phyloP scores from a whole-genome alignment of 768 basidiomycete species.

The Suillus brevipes region DNA sequence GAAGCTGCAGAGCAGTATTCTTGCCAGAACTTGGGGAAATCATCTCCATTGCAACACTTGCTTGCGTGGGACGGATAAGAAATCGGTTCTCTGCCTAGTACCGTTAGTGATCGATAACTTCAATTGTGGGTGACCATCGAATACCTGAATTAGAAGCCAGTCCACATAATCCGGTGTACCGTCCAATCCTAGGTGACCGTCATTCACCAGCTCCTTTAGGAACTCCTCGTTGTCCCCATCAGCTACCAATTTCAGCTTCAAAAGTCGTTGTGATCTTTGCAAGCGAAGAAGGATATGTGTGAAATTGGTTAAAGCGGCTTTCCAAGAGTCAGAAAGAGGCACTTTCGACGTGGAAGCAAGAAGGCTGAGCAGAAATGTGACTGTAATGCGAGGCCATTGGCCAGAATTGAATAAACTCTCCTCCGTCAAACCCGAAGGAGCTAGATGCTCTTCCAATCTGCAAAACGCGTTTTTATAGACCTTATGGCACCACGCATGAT shows the following conservation, averaged over 20 bases:
- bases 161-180: slow-evolving; percentile 14
- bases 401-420: slow-evolving; percentile 16
- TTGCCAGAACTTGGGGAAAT: slow-evolving; percentile 24
- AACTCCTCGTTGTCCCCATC: slow-evolving; percentile 15
- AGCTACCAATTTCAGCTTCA: slow-evolving; percentile 17
- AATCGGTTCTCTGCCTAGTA: slow-evolving; percentile 29
- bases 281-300: slow-evolving; percentile 29
- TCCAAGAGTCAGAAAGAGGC: slow-evolving; percentile 27
- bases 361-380: slow-evolving; percentile 27
- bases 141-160: slow-evolving; percentile 25
- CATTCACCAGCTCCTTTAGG: slow-evolving; percentile 17
- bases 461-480: not conserved
- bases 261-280: slow-evolving; percentile 38
- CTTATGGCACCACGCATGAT: slow-evolving; percentile 4
- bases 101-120: not conserved
- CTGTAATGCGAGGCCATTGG: slow-evolving; percentile 38
- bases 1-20: slow-evolving; percentile 47
- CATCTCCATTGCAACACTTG: slow-evolving; percentile 32
- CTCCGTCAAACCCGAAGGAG: slow-evolving; percentile 15
- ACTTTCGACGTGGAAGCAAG: slow-evolving; percentile 25
- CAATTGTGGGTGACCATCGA: not conserved
- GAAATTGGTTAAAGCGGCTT: slow-evolving; percentile 25
- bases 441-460: slow-evolving; percentile 12
- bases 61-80: slow-evolving; percentile 29
- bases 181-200: slow-evolving; percentile 21